phyloP scores from a whole-genome alignment of 208 protist species.

The Phytomonas sp. region DNA sequence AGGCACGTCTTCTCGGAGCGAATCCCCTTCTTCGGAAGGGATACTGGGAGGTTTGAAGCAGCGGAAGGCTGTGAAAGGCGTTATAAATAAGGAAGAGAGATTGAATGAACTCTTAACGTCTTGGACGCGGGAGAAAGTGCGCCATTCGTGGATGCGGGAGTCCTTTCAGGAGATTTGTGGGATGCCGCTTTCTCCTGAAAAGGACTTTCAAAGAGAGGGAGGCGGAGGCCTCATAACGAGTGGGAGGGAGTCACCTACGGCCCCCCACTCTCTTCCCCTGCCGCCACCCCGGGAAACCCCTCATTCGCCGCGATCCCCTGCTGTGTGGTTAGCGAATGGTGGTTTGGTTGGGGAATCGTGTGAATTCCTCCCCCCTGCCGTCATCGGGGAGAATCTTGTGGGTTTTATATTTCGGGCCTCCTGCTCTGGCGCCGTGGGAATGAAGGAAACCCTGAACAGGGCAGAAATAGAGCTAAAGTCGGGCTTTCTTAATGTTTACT shows the following conservation, averaged over 20 bases:
- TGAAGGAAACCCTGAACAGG: background rate
- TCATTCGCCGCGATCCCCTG: background rate
- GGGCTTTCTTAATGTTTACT: background rate
- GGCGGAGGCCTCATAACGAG: background rate
- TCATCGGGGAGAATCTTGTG: background rate
- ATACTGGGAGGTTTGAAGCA: background rate
- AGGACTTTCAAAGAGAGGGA: background rate
- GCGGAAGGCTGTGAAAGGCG: background rate
- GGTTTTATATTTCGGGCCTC: background rate
- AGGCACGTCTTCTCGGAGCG: no score
- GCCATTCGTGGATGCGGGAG: background rate
- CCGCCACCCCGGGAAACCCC: background rate
- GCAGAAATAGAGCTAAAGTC: background rate
- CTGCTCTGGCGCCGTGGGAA: background rate
- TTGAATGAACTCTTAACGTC: background rate
- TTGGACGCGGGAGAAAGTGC: background rate
- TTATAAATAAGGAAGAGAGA: background rate
- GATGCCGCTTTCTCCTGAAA: background rate
- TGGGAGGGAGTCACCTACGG: background rate
- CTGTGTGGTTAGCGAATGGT: background rate
- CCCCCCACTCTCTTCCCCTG: background rate
- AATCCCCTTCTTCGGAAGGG: background rate
- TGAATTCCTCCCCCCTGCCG: background rate
- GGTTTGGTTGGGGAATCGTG: background rate
- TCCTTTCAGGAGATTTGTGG: background rate